A percentile compares a stretch with the other conserved stretches of the same genome.
Conservation (phyloP, 2,329 filamentous ascomycete genomes). For the Davidsoniella eucalypti region DNA sequence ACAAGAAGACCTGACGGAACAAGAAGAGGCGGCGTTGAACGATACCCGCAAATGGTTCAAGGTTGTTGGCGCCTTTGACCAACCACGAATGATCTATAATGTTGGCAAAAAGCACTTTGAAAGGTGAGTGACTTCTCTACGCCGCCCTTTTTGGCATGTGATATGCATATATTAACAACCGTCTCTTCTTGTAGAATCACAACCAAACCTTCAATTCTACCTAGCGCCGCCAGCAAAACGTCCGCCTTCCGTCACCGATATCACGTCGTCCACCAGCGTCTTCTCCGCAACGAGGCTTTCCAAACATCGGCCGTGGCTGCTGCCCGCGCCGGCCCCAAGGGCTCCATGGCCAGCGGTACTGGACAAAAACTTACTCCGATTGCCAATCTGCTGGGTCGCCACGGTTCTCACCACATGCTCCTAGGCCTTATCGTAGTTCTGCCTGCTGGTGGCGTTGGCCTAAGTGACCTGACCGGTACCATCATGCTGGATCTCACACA, state of each 20-base stretch:
- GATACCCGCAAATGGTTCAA: constrained; percentile 74
- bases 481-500: constrained; percentile 71
- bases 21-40: constrained; percentile 37
- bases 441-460: constrained; percentile 64
- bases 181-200: constrained; percentile 29
- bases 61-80: constrained; percentile 67
- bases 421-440: constrained; percentile 68
- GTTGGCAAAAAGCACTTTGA: constrained; percentile 81
- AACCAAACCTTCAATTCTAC: constrained; percentile 53
- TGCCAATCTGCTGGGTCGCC: constrained; percentile 56
- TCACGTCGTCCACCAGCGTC: constrained; percentile 78
- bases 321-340: constrained; percentile 33
- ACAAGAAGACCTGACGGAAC: constrained; percentile 37
- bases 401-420: constrained; percentile 70
- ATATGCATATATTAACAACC: constrained; percentile 10
- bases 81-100: constrained; percentile 66
- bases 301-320: constrained; percentile 62
- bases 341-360: constrained; percentile 46
- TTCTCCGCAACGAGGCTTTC: constrained; percentile 85
- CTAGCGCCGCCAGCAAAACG: constrained; percentile 66
- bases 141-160: background rate
- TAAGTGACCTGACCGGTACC: constrained; percentile 77
- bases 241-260: constrained; percentile 77
- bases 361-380: constrained; percentile 83
- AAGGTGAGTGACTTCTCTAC: constrained; percentile 29